Base-by-base conservation (phyloP, 441 rosid species). In the Macaranga tanarius region DNA sequence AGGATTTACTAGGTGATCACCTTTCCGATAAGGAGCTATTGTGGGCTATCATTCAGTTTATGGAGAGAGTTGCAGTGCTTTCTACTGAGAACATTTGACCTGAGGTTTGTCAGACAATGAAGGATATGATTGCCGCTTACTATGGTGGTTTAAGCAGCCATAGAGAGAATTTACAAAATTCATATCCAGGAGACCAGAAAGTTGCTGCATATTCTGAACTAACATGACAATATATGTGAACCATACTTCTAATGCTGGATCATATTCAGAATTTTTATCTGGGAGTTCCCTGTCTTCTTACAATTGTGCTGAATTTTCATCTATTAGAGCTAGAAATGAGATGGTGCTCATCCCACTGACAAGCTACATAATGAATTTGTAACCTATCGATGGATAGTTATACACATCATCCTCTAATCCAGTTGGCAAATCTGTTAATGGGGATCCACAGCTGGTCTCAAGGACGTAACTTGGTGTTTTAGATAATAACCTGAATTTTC, bases 261-360 rank as follows among this genome's bases (percentile, higher is more conserved):
- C 86, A 17, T 80, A 76, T 81, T 75, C 80, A 26, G 82, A 82
- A 58, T 70, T 77, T 62, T 75, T 77, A 62, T 72, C 84, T 45
- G 80, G 79, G 44, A 65, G 74, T 75, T 78, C 84, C 6, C 47
- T 79, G 69, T 69, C 80, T 67, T 44, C 71, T 55, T 52, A 75
- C 17, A 75, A 69, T 50, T 65, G 77, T 73, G 76, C 61, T 66
- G 85, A 75, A 75, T 70, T 86, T 22, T 69, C 81, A 9, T 62
- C 77, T 8, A 12, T 34, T 65, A 73, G 74, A 54, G 77, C 64
- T 44, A 79, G 79, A 78, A 85, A 81, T 70, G 95, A 90, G 79
- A 84, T 84, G 90, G 69, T 82, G 25, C 86, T 92, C 80, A 84
- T 86, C 77, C 91, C 90, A n/a, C 88, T 89, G 12, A 73, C 82